Base-by-base conservation (phyloP, 2,329 filamentous ascomycete species). In the Graphilbum fragrans region DNA sequence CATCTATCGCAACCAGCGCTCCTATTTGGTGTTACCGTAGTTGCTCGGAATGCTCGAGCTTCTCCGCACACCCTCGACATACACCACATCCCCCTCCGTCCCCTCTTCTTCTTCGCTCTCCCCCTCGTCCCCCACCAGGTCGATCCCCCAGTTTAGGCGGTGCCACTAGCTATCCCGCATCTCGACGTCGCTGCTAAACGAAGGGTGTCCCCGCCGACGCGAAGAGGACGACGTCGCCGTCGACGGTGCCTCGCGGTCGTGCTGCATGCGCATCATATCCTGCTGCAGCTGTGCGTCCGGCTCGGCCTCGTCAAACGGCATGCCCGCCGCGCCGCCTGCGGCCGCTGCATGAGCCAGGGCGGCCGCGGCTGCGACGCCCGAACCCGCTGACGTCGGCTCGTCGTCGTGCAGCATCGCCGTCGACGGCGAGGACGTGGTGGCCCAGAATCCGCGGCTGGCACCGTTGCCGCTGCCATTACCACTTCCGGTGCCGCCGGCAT, bases 221-320 rank as follows among this genome's bases (percentile, higher is more conserved):
- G n/a, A n/a, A n/a, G n/a, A n/a, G n/a, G n/a, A 18, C 22, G 21
- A 12, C 17, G 21, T 21, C 16, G n/a, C 35, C 12, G 35, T 37
- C 10, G 17, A 8, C 18, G 19, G 2, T 10, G 34, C 19, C 6
- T 9, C 34, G 10, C 7, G 17, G 20, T 16, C 10, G 9, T 44
- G 34, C 14, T 35, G 46, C 21, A 31, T 33, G 14, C 48, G 42
- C 42, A 39, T 38, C 48, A 48, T 46, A 18, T 49, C 48, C 33
- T 43, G 44, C 25, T 43, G 42, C 35, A 49, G 44, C 46, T 49
- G 48, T n/a, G 38, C 46, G n/a, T 44, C 45, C 16, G 48, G 48
- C 2, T 41, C 44, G 11, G 31, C 41, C 21, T 44, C 40, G 29
- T 38, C 43, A 22, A 36, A 21, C 10, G 9, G 14, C 2, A 17